Evolutionary conservation across 1,284 basidiomycete species (phyloP).

Genomic region (Trichosporon sp.): DNA sequence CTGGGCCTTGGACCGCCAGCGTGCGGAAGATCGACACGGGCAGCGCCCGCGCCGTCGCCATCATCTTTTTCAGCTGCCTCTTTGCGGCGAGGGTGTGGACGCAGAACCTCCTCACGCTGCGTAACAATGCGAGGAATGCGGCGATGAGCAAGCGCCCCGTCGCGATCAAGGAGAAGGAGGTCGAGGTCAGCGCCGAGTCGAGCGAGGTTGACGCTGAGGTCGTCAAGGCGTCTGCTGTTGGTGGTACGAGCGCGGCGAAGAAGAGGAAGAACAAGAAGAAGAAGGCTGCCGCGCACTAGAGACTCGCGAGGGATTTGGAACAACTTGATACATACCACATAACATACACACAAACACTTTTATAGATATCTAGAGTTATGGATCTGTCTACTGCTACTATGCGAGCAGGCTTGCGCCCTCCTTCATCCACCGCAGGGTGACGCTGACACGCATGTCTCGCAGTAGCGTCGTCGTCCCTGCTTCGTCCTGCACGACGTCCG

Average conservation of each 20-base stretch:
- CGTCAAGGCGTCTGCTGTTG: slow-evolving; percentile 30
- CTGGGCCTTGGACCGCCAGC: slow-evolving; percentile 21
- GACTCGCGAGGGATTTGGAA: not conserved
- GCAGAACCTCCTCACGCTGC: not conserved
- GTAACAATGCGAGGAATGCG: not conserved
- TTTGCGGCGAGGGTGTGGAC: slow-evolving; percentile 40
- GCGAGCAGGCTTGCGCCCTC: slow-evolving; percentile 47
- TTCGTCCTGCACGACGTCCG: slow-evolving; percentile 41
- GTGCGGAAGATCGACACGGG: slow-evolving; percentile 25
- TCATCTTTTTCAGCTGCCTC: slow-evolving; percentile 39
- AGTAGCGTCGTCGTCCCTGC: slow-evolving; percentile 36
- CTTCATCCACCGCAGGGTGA: slow-evolving; percentile 56
- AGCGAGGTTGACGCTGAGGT: slow-evolving; percentile 22
- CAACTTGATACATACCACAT: not conserved
- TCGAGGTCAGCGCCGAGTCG: not conserved
- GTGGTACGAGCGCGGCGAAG: slow-evolving; percentile 16
- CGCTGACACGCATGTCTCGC: slow-evolving; percentile 50
- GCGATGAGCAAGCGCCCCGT: slow-evolving; percentile 17
- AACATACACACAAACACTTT: not conserved
- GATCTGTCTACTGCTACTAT: slow-evolving; percentile 18
- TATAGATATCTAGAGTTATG: not conserved
- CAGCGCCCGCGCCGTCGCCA: slow-evolving; percentile 40
- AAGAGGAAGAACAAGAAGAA: slow-evolving; percentile 29
- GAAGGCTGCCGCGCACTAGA: slow-evolving; percentile 4
- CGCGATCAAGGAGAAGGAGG: not conserved